These are phyloP conservation scores for Epicoccum sorghinum DNA, from an alignment of 2,329 filamentous ascomycete species.

Conservation along the genomic window DNA sequence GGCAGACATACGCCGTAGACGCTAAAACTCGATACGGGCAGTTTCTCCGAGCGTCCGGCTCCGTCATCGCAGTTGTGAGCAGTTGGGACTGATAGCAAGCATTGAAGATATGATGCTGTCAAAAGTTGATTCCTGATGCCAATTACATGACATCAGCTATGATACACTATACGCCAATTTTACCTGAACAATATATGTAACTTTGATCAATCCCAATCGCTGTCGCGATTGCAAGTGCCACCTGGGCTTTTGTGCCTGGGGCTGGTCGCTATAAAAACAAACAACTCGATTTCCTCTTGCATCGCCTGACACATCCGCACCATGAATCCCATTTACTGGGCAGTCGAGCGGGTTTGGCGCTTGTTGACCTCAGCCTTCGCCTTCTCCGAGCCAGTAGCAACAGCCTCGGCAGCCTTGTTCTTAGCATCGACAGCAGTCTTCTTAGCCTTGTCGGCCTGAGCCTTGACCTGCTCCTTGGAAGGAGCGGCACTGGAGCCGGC, in stretches of 20 bases:
- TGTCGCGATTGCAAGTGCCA: conserved; percentile 12
- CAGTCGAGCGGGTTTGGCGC: conserved; percentile 57
- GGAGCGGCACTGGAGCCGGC: conserved; percentile 67
- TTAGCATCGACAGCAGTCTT: conserved; percentile 68
- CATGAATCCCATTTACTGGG: conserved; percentile 29
- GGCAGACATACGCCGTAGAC: conserved; percentile 8
- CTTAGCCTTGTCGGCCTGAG: conserved; percentile 77
- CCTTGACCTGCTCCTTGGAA: conserved; percentile 71
- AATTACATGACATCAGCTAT: conserved; percentile 33
- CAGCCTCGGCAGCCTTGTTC: conserved; percentile 72
- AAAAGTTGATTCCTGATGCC: conserved; percentile 19
- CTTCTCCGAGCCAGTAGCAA: conserved; percentile 70
- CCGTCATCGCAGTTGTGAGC: neutral
- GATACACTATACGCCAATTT: conserved; percentile 39
- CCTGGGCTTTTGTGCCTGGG: conserved; percentile 23
- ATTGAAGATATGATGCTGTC: conserved; percentile 7
- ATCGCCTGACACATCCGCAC: conserved; percentile 7
- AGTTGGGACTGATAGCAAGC: neutral
- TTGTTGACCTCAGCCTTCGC: conserved; percentile 73
- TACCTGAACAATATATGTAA: conserved; percentile 33
- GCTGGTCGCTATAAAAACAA: conserved; percentile 14
- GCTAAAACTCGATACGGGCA: conserved; percentile 9
- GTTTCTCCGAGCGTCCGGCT: conserved; percentile 3
- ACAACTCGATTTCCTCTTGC: neutral
- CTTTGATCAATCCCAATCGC: conserved; percentile 30